Conservation (phyloP, 768 basidiomycete genomes). For the Cubamyces lactineus region DNA sequence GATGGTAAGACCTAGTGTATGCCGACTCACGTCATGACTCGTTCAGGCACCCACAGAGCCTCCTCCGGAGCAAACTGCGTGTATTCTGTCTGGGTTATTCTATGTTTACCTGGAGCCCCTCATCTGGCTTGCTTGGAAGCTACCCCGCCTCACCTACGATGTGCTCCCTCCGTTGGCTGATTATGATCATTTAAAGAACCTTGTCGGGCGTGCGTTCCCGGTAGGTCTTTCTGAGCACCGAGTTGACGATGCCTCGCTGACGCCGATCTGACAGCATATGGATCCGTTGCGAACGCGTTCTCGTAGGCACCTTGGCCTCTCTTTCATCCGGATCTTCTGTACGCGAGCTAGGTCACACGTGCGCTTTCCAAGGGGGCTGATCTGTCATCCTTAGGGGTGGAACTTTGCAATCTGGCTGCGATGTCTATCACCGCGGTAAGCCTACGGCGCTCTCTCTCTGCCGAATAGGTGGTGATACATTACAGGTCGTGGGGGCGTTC, state of each 20-base stretch:
- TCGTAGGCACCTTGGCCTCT: conserved; percentile 39
- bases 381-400: conserved; percentile 16
- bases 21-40: background rate
- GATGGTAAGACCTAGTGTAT: background rate
- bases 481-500: conserved; percentile 28
- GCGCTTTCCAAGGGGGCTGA: background rate
- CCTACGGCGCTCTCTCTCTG: background rate
- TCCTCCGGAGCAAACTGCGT: conserved; percentile 51
- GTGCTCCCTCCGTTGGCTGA: conserved; percentile 41
- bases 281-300: conserved; percentile 42
- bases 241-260: background rate
- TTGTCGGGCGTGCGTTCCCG: conserved; percentile 31
- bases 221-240: conserved; percentile 22
- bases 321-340: conserved; percentile 37
- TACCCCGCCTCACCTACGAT: conserved; percentile 38
- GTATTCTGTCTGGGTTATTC: conserved; percentile 42
- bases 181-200: conserved; percentile 33
- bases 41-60: conserved; percentile 20
- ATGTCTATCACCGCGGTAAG: conserved; percentile 28
- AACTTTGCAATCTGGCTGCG: conserved; percentile 22
- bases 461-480: background rate
- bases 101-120: conserved; percentile 45
- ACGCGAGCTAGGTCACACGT: background rate
- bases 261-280: conserved; percentile 30
- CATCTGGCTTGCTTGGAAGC: conserved; percentile 36